Conservation (phyloP, 805 yeast species). For the Candida manassasensis region DNA sequence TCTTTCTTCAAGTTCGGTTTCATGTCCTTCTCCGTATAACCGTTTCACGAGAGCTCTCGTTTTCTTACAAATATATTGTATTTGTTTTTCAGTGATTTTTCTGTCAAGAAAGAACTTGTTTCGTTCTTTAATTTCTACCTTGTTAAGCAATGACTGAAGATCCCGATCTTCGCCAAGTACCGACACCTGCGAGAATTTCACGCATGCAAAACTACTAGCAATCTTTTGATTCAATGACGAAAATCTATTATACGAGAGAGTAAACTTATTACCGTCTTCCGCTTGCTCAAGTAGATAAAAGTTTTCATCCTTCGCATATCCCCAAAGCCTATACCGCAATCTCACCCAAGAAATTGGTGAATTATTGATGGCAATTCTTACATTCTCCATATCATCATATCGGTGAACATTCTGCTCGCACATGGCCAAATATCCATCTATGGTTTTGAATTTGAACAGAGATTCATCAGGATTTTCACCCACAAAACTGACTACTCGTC, state of each 20-base stretch:
- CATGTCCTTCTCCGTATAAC: conserved; percentile 5
- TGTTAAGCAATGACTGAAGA: conserved; percentile 13
- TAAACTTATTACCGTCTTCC: conserved; percentile 1
- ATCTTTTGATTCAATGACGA: too few species aligned
- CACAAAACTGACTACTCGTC: too few species aligned
- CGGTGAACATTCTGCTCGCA: conserved; percentile 9
- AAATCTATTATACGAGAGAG: too few species aligned
- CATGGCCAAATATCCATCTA: conserved; percentile 32
- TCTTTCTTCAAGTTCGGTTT: conserved; percentile 6
- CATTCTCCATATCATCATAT: conserved; percentile 9
- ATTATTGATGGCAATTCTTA: conserved; percentile 13
- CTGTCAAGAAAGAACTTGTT: neutral
- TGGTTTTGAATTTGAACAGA: conserved; percentile 32
- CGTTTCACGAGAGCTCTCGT: conserved; percentile 3
- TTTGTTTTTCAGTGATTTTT: conserved; percentile 3
- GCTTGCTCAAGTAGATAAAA: conserved; percentile 9
- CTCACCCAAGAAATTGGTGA: conserved; percentile 22
- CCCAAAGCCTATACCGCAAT: conserved; percentile 33
- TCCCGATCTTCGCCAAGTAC: conserved; percentile 9
- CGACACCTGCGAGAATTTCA: conserved; percentile 8
- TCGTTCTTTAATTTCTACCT: conserved; percentile 12
- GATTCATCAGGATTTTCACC: too few species aligned
- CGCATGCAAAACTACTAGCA: conserved; percentile 19
- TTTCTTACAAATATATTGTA: conserved; percentile 7
- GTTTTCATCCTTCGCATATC: conserved; percentile 10